Percentiles rank a stretch among this genome's conserved stretches.
Evolutionary conservation across 2,329 filamentous ascomycete genomes (phyloP).

Genomic region (Fusarium illudens): DNA sequence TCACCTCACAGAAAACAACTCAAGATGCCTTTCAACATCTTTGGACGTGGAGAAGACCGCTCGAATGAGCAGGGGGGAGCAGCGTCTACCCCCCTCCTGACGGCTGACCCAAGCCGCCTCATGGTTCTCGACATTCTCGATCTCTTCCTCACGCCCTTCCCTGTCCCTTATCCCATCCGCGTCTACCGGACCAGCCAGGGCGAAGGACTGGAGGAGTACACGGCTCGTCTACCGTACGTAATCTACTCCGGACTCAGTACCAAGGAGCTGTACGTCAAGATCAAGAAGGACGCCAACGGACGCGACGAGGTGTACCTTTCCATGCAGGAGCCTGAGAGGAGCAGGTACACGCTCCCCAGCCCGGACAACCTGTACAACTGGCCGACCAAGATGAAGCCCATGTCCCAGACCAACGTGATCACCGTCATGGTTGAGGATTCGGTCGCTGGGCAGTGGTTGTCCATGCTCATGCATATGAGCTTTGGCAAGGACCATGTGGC

Average conservation of each 20-base stretch:
- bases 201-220: background rate
- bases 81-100: background rate
- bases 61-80: background rate
- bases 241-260: background rate
- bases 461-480: background rate
- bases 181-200: background rate
- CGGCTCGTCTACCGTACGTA: background rate
- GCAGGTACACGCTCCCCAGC: background rate
- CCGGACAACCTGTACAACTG: background rate
- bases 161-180: background rate
- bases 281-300: background rate
- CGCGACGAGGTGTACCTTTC: background rate
- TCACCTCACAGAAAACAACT: background rate
- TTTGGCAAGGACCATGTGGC: background rate
- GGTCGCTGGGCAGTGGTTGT: conserved; percentile 1
- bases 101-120: background rate
- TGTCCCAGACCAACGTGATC: background rate
- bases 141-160: background rate
- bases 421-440: background rate
- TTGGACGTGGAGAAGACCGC: background rate
- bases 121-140: background rate
- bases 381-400: background rate
- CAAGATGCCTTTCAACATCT: background rate
- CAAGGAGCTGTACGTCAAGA: background rate
- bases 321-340: background rate